phyloP scores from a whole-genome alignment of 139 green algal species.

The Coelastrella sp. region DNA sequence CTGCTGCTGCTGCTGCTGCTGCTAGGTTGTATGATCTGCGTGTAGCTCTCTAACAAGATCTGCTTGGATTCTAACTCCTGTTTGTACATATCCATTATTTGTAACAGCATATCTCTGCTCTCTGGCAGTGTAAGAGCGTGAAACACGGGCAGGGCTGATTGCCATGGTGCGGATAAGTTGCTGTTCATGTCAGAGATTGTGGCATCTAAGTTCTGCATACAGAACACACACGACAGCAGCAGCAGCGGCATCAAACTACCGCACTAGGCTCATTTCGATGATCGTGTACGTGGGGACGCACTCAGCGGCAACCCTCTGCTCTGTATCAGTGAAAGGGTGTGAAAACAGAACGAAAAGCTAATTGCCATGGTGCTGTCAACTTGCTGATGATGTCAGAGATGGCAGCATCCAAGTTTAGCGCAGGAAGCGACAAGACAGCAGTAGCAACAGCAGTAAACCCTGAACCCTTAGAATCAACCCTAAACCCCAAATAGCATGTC shows the following conservation, averaged over 20 bases:
- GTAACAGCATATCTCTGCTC: background rate
- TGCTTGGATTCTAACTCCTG: constrained; percentile 31
- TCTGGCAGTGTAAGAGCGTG: constrained; percentile 4
- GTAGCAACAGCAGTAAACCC: background rate
- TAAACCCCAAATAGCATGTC: background rate
- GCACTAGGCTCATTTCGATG: no score
- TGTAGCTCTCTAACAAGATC: background rate
- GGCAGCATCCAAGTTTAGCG: no score
- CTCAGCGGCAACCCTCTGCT: no score
- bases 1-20: background rate
- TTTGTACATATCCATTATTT: constrained; percentile 17
- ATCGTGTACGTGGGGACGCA: no score
- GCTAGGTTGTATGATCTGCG: background rate
- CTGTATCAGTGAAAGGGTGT: no score
- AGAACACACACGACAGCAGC: no score
- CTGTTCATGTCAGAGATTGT: background rate
- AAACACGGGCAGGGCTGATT: constrained; percentile 10
- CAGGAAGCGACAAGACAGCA: no score
- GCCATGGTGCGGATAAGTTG: constrained; percentile 1
- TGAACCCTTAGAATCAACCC: no score
- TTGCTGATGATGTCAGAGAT: no score
- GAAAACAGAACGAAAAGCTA: no score
- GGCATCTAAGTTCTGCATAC: constrained; percentile 5
- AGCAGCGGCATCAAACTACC: no score
- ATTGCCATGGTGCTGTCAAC: no score